Percentiles rank a stretch among this genome's conserved stretches.
Evolutionary conservation across 2,329 filamentous ascomycete species (phyloP).

Genomic region (Diaporthe australafricana): DNA sequence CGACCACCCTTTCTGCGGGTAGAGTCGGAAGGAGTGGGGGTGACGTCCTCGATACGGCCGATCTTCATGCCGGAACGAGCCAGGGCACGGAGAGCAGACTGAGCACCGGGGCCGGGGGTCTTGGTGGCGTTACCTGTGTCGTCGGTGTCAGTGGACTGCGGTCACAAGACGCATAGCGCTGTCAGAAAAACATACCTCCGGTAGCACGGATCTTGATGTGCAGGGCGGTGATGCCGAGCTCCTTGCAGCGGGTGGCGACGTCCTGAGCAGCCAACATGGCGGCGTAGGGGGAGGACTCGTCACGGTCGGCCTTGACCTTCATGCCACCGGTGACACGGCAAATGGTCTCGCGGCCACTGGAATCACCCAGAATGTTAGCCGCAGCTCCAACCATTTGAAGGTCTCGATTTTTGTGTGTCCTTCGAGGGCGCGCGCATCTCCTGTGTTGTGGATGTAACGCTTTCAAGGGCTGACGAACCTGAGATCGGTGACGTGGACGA

Average conservation of each 20-base stretch:
- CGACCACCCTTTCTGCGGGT: conserved; percentile 99
- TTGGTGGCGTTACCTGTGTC: conserved; percentile 93
- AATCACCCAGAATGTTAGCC: conserved; percentile 77
- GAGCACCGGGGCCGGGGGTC: conserved; percentile 98
- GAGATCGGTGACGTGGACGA: conserved; percentile 99
- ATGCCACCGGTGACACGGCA: conserved; percentile 99
- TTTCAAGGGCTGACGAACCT: conserved; percentile 67
- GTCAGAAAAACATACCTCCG: conserved; percentile 75
- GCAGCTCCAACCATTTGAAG: conserved; percentile 44
- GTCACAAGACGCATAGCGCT: not conserved
- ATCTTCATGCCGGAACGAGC: conserved; percentile 99
- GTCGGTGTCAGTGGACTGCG: not conserved
- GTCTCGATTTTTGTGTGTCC: not conserved
- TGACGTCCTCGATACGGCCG: conserved; percentile 99
- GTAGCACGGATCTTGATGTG: conserved; percentile 99
- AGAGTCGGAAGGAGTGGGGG: conserved; percentile 98
- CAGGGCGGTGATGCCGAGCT: conserved; percentile 84
- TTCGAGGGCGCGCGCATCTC: not conserved
- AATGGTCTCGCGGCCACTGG: conserved; percentile 99
- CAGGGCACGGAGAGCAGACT: conserved; percentile 98
- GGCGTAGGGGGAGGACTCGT: conserved; percentile 99
- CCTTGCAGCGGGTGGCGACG: conserved; percentile 86
- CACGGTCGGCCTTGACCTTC: conserved; percentile 99
- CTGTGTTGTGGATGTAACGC: conserved; percentile 33
- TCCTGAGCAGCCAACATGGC: conserved; percentile 99